Base-by-base conservation (phyloP, 1,284 basidiomycete genomes). In the Pterulicium gracile region DNA sequence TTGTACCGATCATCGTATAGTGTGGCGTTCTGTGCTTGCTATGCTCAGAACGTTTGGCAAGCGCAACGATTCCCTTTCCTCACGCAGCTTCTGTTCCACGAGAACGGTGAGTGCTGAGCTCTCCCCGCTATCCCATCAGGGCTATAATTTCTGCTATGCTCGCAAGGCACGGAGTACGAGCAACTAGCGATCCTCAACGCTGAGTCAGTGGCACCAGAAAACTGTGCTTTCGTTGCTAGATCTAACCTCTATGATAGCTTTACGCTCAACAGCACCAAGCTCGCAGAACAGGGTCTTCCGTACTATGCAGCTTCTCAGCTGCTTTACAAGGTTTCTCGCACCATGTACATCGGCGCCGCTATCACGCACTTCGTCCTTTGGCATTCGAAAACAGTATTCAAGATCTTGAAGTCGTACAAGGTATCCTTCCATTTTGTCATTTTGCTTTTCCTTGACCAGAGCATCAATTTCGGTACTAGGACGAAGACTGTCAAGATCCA, bases 301-400 rank as follows among this genome's bases (percentile, higher is more conserved):
- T 58, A 47, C 51, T 64, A 59, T 48, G 59, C 64, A 2, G 57
- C 58, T 15, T 54, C 57, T 1, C 56, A 62, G 51, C 49, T 66
- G 18, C 51, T 65, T 3, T 56, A 49, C 45, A 54, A 57, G 44
- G 47, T 61, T 22, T 56, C 53, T 40, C 53, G 57, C 4, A 63
- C 61, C 19, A 54, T 64, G 20, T 62, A 59, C 39, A 54, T 62
- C 41, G 60, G 59, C 22, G 57, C 63, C 7, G 59, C 65, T 3
- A 49, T 69, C 41, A 61, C 61, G 3, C 68, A 72, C 52, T 64
- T 70, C 51, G 49, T 60, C 22, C 47, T 70, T 4, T 70, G 68
- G 68, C 59, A 69, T 53, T 60, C 60, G 34, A 56, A 62, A 32
- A 58, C 60, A 1, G 60, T 70, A 18, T 52, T 47, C 4, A 50